Evolutionary conservation across 2,329 filamentous ascomycete species (phyloP).

Genomic region (Lasiodiplodia hormozganensis): DNA sequence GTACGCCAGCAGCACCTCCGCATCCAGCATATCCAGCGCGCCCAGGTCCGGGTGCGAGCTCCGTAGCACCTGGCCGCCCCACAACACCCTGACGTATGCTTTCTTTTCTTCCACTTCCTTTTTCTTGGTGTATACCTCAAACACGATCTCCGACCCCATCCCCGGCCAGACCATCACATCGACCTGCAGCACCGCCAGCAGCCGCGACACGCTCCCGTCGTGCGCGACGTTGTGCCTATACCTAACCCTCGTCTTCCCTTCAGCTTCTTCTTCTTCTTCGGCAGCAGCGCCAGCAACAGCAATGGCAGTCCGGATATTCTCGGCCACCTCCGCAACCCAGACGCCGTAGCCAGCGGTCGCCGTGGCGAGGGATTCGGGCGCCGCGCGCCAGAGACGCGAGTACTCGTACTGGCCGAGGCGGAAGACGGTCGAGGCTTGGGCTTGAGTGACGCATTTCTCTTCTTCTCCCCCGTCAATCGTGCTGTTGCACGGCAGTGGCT

Average conservation of each 20-base stretch:
- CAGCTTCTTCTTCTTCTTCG: not conserved
- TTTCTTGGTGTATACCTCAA: conserved; percentile 67
- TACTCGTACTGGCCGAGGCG: conserved; percentile 83
- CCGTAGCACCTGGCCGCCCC: conserved; percentile 69
- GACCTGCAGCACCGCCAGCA: conserved; percentile 74
- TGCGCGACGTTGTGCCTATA: conserved; percentile 84
- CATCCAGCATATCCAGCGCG: conserved; percentile 72
- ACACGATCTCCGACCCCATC: conserved; percentile 80
- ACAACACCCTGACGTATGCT: conserved; percentile 70
- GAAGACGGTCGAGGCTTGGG: conserved; percentile 72
- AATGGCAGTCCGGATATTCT: conserved; percentile 66
- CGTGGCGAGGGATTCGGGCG: conserved; percentile 65
- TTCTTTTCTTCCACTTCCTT: conserved; percentile 28
- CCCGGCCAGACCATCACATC: conserved; percentile 84
- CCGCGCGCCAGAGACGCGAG: conserved; percentile 71
- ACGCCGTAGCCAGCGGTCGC: conserved; percentile 71
- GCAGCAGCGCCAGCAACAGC: not conserved
- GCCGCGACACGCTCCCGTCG: conserved; percentile 72
- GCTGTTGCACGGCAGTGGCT: conserved; percentile 69
- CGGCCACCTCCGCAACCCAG: conserved; percentile 74
- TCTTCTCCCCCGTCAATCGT: not conserved
- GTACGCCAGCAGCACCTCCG: conserved; percentile 70
- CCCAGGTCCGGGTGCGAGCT: conserved; percentile 75
- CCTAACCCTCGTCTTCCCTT: conserved; percentile 47
- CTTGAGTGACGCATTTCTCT: conserved; percentile 64